Evolutionary conservation across 352 stramenopile species (phyloP).

Genomic region (Phytophthora syringae): DNA sequence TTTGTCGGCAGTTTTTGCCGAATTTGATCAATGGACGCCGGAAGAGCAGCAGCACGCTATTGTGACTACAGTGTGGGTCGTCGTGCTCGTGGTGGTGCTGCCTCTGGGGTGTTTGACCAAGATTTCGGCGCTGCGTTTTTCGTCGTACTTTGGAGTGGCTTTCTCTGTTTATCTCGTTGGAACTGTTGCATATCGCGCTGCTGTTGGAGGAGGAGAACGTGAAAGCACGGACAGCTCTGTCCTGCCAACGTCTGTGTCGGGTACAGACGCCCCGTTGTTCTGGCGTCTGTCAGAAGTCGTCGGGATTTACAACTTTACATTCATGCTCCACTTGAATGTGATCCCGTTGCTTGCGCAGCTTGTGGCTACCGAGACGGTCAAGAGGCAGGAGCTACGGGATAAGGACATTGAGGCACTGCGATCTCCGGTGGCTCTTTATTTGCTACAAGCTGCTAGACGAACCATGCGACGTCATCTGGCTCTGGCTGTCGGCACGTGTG

Average conservation of each 20-base stretch:
- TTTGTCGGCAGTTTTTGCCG: constrained; percentile 30
- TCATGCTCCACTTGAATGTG: constrained; percentile 85
- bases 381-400: constrained; percentile 9
- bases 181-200: constrained; percentile 64
- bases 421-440: constrained; percentile 17
- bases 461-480: constrained; percentile 59
- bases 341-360: constrained; percentile 74
- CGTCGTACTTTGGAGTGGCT: constrained; percentile 73
- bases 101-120: constrained; percentile 74
- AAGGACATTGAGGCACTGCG: constrained; percentile 17
- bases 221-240: not conserved
- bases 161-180: constrained; percentile 77
- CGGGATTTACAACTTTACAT: constrained; percentile 88
- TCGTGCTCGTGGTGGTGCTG: constrained; percentile 69
- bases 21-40: constrained; percentile 30
- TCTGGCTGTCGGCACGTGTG: constrained; percentile 49
- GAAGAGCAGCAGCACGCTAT: constrained; percentile 48
- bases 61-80: constrained; percentile 50
- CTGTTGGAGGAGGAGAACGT: constrained; percentile 15
- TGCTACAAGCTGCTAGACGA: constrained; percentile 30
- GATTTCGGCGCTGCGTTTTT: constrained; percentile 77
- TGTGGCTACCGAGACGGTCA: constrained; percentile 35
- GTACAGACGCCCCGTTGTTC: constrained; percentile 34
- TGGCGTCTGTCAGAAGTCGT: constrained; percentile 65
- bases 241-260: not conserved